Percentiles rank a stretch among this genome's conserved stretches.
These are phyloP conservation scores for Cryptococcus floricola DNA, from an alignment of 1,284 basidiomycete genomes.

Conservation along the genomic window DNA sequence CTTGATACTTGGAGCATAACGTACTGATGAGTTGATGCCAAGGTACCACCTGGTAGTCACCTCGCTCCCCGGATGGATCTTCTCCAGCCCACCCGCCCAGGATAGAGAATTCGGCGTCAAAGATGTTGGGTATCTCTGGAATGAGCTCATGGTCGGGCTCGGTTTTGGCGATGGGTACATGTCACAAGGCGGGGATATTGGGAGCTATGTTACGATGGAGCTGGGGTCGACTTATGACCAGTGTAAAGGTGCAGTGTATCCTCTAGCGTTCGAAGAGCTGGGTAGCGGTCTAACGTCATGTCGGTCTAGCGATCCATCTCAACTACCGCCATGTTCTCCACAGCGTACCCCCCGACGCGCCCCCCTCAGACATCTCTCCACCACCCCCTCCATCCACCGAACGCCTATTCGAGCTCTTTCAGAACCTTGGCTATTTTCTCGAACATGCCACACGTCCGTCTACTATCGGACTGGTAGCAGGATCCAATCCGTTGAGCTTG, in stretches of 20 bases:
- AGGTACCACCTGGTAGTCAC: constrained; percentile 31
- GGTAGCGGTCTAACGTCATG: not conserved
- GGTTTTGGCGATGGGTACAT: constrained; percentile 40
- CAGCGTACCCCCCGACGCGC: no score
- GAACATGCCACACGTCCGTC: constrained; percentile 45
- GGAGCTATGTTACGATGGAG: constrained; percentile 29
- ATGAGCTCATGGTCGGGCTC: constrained; percentile 40
- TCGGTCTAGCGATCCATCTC: constrained; percentile 18
- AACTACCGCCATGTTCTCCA: constrained; percentile 15
- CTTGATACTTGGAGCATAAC: not conserved
- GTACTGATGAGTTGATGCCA: not conserved
- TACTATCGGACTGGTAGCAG: constrained; percentile 46
- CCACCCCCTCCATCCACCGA: no score
- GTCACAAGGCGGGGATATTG: constrained; percentile 43
- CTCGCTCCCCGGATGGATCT: constrained; percentile 38
- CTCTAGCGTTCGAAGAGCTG: not conserved
- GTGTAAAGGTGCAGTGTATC: constrained; percentile 24
- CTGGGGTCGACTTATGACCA: constrained; percentile 18
- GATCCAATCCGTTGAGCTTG: constrained; percentile 45
- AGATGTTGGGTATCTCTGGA: constrained; percentile 31
- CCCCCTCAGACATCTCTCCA: no score
- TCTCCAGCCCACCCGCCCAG: constrained; percentile 26
- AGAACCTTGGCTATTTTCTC: constrained; percentile 18
- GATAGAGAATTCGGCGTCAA: constrained; percentile 33
- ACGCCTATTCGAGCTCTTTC: not conserved